Conservation (phyloP, 345 rosid genomes). For the Hypericum perforatum region DNA sequence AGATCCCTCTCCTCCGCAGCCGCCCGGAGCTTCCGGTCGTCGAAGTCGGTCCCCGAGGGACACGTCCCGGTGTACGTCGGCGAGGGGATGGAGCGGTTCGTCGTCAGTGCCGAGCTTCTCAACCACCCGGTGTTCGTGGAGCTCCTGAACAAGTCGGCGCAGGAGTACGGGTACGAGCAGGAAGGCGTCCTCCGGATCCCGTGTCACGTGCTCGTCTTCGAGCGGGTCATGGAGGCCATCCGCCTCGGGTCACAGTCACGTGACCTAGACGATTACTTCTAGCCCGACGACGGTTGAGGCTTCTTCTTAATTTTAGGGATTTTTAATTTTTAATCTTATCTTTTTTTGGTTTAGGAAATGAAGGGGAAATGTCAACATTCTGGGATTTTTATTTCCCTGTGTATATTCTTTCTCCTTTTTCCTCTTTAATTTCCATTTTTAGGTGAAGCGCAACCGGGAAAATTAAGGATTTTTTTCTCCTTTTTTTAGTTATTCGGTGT, state of each 20-base stretch:
- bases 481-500: too few relatives aligned
- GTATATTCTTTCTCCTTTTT: too few relatives aligned
- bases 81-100: slow-evolving; percentile 86
- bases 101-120: slow-evolving; percentile 71
- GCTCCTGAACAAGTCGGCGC: slow-evolving; percentile 72
- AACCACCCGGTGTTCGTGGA: slow-evolving; percentile 76
- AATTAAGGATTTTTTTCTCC: too few relatives aligned
- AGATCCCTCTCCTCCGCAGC: slow-evolving; percentile 16
- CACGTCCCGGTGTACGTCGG: slow-evolving; percentile 90
- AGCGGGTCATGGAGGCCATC: slow-evolving; percentile 72
- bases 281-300: too few relatives aligned
- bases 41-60: slow-evolving; percentile 57
- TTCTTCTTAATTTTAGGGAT: too few relatives aligned
- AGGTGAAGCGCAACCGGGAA: too few relatives aligned
- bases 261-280: slow-evolving; percentile 18
- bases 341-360: too few relatives aligned
- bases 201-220: slow-evolving; percentile 73
- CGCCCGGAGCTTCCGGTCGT: slow-evolving; percentile 21
- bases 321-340: too few relatives aligned
- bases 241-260: slow-evolving; percentile 56
- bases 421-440: too few relatives aligned
- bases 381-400: too few relatives aligned
- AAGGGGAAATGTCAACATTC: too few relatives aligned
- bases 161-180: slow-evolving; percentile 91
- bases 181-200: slow-evolving; percentile 86